Conservation (phyloP, 1,284 basidiomycete species). For the Earliella scabrosa region DNA sequence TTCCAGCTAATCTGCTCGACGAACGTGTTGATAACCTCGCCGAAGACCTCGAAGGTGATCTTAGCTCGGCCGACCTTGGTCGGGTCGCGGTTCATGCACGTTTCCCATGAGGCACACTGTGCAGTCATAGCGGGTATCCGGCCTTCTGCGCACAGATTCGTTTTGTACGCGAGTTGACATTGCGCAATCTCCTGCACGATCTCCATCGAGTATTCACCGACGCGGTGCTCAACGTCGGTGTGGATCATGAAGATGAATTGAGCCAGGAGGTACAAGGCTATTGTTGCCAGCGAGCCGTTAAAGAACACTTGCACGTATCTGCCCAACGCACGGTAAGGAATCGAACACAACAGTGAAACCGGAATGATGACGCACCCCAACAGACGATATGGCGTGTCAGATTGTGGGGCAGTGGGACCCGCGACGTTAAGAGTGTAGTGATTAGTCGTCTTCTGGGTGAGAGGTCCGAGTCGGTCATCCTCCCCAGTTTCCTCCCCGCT, state of each 20-base stretch:
- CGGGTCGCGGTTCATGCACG: constrained; percentile 96
- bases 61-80: constrained; percentile 87
- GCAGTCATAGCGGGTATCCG: constrained; percentile 85
- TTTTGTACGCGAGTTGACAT: constrained; percentile 79
- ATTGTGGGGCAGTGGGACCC: constrained; percentile 53
- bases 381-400: constrained; percentile 74
- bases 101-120: constrained; percentile 88
- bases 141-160: constrained; percentile 81
- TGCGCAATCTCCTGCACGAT: constrained; percentile 89
- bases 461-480: constrained; percentile 32
- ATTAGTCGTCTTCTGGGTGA: constrained; percentile 66
- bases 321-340: too few relatives aligned
- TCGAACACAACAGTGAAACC: too few relatives aligned
- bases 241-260: constrained; percentile 91
- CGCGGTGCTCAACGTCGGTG: constrained; percentile 87
- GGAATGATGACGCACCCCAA: constrained; percentile 76
- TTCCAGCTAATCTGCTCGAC: constrained; percentile 98
- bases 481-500: constrained; percentile 38
- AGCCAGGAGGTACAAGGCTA: constrained; percentile 85
- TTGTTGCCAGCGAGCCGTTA: constrained; percentile 85
- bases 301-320: constrained; percentile 96
- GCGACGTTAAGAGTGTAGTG: constrained; percentile 84
- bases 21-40: constrained; percentile 95
- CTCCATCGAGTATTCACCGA: constrained; percentile 84
- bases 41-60: constrained; percentile 93